A percentile compares a stretch with the other conserved stretches of the same genome.
phyloP scores from a whole-genome alignment of 2,329 filamentous ascomycete genomes.

The Blastomyces emzantsi region DNA sequence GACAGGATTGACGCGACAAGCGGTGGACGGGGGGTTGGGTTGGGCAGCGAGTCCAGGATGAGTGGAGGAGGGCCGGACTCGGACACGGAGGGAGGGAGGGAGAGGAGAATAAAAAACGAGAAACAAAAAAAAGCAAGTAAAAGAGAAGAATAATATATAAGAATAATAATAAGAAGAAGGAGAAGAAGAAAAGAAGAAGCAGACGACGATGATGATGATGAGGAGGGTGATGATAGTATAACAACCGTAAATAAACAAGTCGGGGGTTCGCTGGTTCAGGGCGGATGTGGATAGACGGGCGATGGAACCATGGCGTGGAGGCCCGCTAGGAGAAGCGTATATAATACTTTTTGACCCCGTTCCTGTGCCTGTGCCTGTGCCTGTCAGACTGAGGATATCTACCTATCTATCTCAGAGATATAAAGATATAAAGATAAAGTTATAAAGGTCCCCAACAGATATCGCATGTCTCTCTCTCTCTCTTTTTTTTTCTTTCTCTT shows the following conservation, averaged over 20 bases:
- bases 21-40: slow-evolving; percentile 3
- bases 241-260: slow-evolving; percentile 19
- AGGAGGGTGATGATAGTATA: too few relatives aligned
- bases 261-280: slow-evolving; percentile 21
- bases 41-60: not conserved
- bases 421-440: too few relatives aligned
- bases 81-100: slow-evolving; percentile 9
- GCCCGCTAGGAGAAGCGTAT: not conserved
- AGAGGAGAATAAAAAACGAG: too few relatives aligned
- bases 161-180: too few relatives aligned
- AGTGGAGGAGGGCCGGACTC: too few relatives aligned
- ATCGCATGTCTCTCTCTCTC: too few relatives aligned
- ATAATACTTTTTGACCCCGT: not conserved
- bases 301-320: slow-evolving; percentile 28
- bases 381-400: too few relatives aligned
- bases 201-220: not conserved
- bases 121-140: slow-evolving; percentile 7
- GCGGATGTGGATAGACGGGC: slow-evolving; percentile 24
- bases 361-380: not conserved
- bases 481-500: too few relatives aligned
- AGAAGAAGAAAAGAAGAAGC: too few relatives aligned
- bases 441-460: too few relatives aligned
- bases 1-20: slow-evolving; percentile 17
- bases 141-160: not conserved
- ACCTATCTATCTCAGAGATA: too few relatives aligned